Base-by-base conservation (phyloP, 75 land plant species). In the Selaginella moellendorffii region DNA sequence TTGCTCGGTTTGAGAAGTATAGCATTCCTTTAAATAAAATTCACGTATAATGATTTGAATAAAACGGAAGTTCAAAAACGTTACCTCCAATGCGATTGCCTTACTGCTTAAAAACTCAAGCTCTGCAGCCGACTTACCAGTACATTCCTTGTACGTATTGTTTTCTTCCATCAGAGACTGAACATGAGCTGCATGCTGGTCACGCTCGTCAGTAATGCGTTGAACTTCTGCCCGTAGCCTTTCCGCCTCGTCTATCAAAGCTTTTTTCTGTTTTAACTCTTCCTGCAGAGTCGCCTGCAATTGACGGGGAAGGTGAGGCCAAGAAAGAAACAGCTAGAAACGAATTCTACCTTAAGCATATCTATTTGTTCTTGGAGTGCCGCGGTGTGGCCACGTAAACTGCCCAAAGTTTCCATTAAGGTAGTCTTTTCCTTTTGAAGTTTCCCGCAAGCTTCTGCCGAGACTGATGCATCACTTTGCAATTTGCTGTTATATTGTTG, bases 181-280 rank as follows among this genome's bases (percentile, higher is more conserved):
- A 12, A 80, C 72, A 53, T 83, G 68, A 25, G 70, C 58, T 2
- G 54, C 56, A 14, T 70, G 65, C 20, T 71, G 77, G 27, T 93
- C 97, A 28, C 90, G 79, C 31, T 83, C 90, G 18, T 88, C 96
- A 51, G 79, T 73, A 0, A 74, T 73, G 42, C 79, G 79, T 63
- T 82, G 96, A 31, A 93, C 61, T 54, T 89, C 96, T 21, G 27
- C 64, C 31, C 83, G 81, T 9, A 93, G 65, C 53, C 74, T 69
- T 1, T 67, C 78, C 63, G 72, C 74, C 58, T 93, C 98, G 25
- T 75, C 78, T 12, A 54, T 66, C 26, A 85, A 29, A 24, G 31
- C 68, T 61, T 85, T 85, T 29, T 69, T 81, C 58, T 89, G 80
- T 52, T 65, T 74, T 5, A 75, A 22, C 30, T 75, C 82, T 42